phyloP scores from a whole-genome alignment of 352 stramenopile genomes.

The Nothophytophthora sp. region DNA sequence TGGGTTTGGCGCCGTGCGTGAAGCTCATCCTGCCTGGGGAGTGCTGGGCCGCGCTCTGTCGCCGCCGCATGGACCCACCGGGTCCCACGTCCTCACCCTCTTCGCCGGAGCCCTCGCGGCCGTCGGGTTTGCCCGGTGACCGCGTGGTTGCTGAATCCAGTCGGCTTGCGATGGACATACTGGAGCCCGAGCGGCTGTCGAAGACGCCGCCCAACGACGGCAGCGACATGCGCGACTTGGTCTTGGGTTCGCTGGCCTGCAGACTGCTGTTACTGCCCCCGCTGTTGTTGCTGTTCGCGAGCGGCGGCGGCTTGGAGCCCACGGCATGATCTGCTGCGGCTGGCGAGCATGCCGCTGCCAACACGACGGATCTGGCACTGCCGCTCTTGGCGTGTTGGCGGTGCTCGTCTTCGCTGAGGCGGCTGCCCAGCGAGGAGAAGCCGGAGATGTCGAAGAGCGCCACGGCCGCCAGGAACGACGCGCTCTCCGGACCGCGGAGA shows the following conservation, averaged over 20 bases:
- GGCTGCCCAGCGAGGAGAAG: constrained; percentile 83
- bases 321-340: constrained; percentile 1
- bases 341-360: not conserved
- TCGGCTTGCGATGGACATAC: constrained; percentile 4
- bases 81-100: constrained; percentile 15
- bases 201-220: constrained; percentile 7
- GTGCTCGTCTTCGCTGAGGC: constrained; percentile 61
- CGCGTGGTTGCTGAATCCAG: constrained; percentile 5
- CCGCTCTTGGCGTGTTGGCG: constrained; percentile 32
- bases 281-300: not conserved
- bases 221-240: constrained; percentile 21
- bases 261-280: constrained; percentile 14
- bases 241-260: constrained; percentile 4
- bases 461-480: constrained; percentile 59
- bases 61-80: constrained; percentile 42
- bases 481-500: constrained; percentile 47
- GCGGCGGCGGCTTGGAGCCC: constrained; percentile 1
- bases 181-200: not conserved
- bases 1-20: constrained; percentile 46
- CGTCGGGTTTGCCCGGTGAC: constrained; percentile 7
- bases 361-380: not conserved
- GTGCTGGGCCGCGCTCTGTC: constrained; percentile 20
- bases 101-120: constrained; percentile 8
- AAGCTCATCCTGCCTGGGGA: constrained; percentile 38
- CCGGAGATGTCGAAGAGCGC: constrained; percentile 87